Conservation (phyloP, 441 rosid genomes). For the Jatropha podagrica region DNA sequence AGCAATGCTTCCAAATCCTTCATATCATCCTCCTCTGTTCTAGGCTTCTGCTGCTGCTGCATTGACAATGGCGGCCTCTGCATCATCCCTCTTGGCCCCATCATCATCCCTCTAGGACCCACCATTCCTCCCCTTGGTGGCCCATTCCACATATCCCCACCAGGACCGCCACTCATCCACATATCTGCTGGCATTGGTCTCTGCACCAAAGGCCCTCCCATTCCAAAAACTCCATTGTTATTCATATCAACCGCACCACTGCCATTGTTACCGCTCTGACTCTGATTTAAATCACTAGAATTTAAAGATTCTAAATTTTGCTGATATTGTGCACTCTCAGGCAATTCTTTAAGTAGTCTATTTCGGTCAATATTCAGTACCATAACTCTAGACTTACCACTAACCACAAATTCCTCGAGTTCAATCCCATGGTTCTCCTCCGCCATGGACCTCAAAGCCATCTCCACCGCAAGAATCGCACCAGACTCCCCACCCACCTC, state of each 20-base stretch:
- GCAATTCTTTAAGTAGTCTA: conserved; percentile 69
- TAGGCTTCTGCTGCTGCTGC: conserved; percentile 44
- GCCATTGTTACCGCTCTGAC: conserved; percentile 15
- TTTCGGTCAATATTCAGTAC: conserved; percentile 74
- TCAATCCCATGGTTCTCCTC: conserved; percentile 85
- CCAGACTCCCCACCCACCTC: conserved; percentile 90
- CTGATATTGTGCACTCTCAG: conserved; percentile 57
- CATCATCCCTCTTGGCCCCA: conserved; percentile 48
- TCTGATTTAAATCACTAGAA: conserved; percentile 28
- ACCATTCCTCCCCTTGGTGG: conserved; percentile 45
- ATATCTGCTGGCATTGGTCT: conserved; percentile 45
- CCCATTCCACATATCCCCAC: conserved; percentile 33
- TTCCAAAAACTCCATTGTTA: conserved; percentile 26
- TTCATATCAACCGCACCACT: conserved; percentile 15
- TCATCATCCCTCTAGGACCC: conserved; percentile 43
- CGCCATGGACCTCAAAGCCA: conserved; percentile 76
- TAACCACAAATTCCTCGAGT: conserved; percentile 77
- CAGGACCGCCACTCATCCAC: conserved; percentile 66
- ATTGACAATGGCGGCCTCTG: conserved; percentile 36
- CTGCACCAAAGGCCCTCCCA: conserved; percentile 43
- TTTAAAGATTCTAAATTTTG: conserved; percentile 33
- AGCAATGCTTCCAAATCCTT: conserved; percentile 88
- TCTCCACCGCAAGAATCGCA: conserved; percentile 74
- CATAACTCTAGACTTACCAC: conserved; percentile 87
- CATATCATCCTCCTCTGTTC: conserved; percentile 85